Evolutionary conservation across 352 stramenopile species (phyloP).

Genomic region (Phytopythium helicoides): DNA sequence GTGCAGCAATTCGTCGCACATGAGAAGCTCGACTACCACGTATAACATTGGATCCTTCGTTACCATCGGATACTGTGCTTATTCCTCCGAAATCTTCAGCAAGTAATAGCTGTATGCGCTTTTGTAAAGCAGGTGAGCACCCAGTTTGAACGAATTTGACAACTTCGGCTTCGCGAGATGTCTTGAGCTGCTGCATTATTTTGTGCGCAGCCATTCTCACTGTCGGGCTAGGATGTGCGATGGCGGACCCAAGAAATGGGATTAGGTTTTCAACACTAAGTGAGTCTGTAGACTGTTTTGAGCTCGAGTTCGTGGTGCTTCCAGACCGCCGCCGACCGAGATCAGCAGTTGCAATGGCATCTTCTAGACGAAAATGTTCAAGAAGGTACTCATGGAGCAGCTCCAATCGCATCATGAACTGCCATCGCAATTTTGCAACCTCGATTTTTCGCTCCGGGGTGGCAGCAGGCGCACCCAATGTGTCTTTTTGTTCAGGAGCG

Average conservation of each 20-base stretch:
- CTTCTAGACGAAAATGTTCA: slow-evolving; percentile 11
- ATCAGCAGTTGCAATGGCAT: slow-evolving; percentile 7
- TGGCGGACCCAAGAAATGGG: slow-evolving; percentile 64
- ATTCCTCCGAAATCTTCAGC: slow-evolving; percentile 30
- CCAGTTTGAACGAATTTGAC: slow-evolving; percentile 46
- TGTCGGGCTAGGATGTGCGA: slow-evolving; percentile 49
- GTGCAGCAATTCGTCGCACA: slow-evolving; percentile 61
- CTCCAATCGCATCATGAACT: slow-evolving; percentile 56
- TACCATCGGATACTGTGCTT: slow-evolving; percentile 49
- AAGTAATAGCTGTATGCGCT: slow-evolving; percentile 51
- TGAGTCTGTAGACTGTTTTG: slow-evolving; percentile 28
- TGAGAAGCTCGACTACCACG: slow-evolving; percentile 71
- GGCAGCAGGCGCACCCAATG: slow-evolving; percentile 20
- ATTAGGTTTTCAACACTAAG: slow-evolving; percentile 69
- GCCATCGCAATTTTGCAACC: slow-evolving; percentile 56
- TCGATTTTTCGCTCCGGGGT: slow-evolving; percentile 44
- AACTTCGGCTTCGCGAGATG: slow-evolving; percentile 30
- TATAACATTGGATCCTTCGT: slow-evolving; percentile 49
- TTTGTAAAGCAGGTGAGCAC: slow-evolving; percentile 58
- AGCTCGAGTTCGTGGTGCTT: background rate
- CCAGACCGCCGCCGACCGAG: slow-evolving; percentile 17
- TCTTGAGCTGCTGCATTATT: slow-evolving; percentile 45
- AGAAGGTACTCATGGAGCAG: slow-evolving; percentile 54
- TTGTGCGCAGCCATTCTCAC: slow-evolving; percentile 36
- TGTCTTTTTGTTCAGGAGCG: slow-evolving; percentile 58